Conservation (phyloP, 805 yeast species). For the Brettanomyces anomalus region DNA sequence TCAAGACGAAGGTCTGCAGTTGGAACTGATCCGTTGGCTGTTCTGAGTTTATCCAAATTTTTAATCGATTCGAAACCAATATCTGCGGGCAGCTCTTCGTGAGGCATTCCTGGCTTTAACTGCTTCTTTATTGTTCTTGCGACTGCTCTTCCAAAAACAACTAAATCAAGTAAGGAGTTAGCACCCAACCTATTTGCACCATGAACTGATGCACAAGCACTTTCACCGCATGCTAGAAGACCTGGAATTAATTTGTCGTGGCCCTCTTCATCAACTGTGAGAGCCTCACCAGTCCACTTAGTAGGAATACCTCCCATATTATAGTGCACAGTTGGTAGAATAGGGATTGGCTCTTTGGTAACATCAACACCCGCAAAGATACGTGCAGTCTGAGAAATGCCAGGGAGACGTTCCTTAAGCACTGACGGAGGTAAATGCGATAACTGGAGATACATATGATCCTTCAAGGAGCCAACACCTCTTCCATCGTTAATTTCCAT, state of each 20-base stretch:
- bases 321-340: slow-evolving; percentile 96
- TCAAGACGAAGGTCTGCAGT: slow-evolving; percentile 85
- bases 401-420: slow-evolving; percentile 92
- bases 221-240: slow-evolving; percentile 95
- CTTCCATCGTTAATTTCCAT: slow-evolving; percentile 98
- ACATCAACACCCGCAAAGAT: slow-evolving; percentile 99
- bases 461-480: slow-evolving; percentile 96
- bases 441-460: slow-evolving; percentile 91
- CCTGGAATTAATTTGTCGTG: slow-evolving; percentile 90
- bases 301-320: slow-evolving; percentile 99
- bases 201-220: slow-evolving; percentile 98
- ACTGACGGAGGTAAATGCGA: slow-evolving; percentile 90
- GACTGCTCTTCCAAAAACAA: slow-evolving; percentile 97
- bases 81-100: slow-evolving; percentile 72
- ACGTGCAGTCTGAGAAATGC: slow-evolving; percentile 97
- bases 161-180: slow-evolving; percentile 91
- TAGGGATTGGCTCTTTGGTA: slow-evolving; percentile 98
- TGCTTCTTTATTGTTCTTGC: slow-evolving; percentile 83
- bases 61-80: slow-evolving; percentile 85
- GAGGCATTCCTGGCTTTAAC: slow-evolving; percentile 83
- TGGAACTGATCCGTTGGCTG: slow-evolving; percentile 67
- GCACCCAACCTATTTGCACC: slow-evolving; percentile 99
- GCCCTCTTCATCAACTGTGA: slow-evolving; percentile 76
- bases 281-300: slow-evolving; percentile 91
- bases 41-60: slow-evolving; percentile 82